Base-by-base conservation (phyloP, 1,284 basidiomycete species). In the Apiotrichum laibachii region DNA sequence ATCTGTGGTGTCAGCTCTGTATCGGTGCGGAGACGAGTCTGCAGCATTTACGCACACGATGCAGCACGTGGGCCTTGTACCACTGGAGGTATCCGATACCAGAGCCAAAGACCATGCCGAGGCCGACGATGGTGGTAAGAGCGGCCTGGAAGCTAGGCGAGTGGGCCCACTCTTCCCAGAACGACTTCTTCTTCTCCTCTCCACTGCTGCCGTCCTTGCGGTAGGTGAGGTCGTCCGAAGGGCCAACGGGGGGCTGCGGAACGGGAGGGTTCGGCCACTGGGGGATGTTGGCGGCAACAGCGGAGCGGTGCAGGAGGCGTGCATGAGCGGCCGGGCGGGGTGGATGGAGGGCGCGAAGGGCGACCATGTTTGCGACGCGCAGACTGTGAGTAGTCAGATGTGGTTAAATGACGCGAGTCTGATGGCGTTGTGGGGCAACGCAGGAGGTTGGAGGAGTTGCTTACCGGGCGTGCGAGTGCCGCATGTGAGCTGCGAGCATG, bases 1-100 rank as follows among this genome's bases (percentile, higher is more conserved):
- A 78, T 76, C 73, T 77, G 60, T 22, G n/a, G 31, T 5, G 31
- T 34, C 34, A 44, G 18, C 26, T 31, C 26, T 31, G 26, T 31
- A 31, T 31, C 26, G 4, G 26, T 31, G 26, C 26, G 7, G 4
- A 31, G 26, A 4, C 26, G 26, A 7, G 33, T 57, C 51, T 58
- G 44, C 46, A 19, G 7, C 2, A 31, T 31, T 31, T 4, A 50
- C 59, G 61, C 70, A 88, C 89, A 81, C 91, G 86, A 72, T 84
- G 79, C n/a, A 90, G 80, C 12, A 90, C 88, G 70, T 86, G 85
- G 64, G 83, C 83, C 77, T 91, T 90, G 79, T 91, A 91, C 86
- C 86, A 90, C 35, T 80, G 79, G 53, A 89, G 77, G 74, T 90
- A 90, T 13, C 82, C 83, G 16, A 88, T 79, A 54, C 90, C 89